phyloP scores from a whole-genome alignment of 306 rosid species.

The Nissolia schottii region DNA sequence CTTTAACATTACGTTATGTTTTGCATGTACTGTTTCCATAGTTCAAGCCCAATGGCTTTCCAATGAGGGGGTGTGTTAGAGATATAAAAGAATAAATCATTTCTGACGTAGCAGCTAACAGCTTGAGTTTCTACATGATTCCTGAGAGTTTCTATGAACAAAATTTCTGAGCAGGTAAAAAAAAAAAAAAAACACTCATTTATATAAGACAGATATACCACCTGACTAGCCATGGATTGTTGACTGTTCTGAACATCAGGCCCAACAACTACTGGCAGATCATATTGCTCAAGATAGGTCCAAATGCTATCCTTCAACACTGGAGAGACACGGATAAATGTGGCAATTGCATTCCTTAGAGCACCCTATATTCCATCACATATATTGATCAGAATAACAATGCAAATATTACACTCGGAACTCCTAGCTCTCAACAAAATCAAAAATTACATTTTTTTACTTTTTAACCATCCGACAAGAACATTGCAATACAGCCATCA shows the following conservation, averaged over 20 bases:
- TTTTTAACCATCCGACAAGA: conserved; percentile 7
- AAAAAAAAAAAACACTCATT: neutral
- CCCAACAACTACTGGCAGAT: conserved; percentile 92
- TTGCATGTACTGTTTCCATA: neutral
- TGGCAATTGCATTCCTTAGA: conserved; percentile 75
- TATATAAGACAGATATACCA: conserved; percentile 21
- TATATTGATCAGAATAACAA: conserved; percentile 26
- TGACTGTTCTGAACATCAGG: conserved; percentile 58
- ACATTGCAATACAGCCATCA: conserved; percentile 16
- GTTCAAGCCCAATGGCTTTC: conserved; percentile 8
- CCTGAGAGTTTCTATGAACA: neutral
- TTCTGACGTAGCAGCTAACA: neutral
- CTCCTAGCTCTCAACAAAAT: conserved; percentile 23
- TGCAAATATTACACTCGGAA: conserved; percentile 18
- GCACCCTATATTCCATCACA: conserved; percentile 63
- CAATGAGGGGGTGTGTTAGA: conserved; percentile 6
- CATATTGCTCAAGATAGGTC: conserved; percentile 94
- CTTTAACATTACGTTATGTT: no score
- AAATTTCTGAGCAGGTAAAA: neutral
- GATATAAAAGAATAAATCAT: neutral
- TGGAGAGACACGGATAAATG: conserved; percentile 75
- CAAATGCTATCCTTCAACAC: conserved; percentile 73
- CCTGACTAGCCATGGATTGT: conserved; percentile 68
- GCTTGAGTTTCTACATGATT: neutral
- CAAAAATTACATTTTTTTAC: conserved; percentile 9